phyloP scores from a whole-genome alignment of 805 yeast genomes.

The Brettanomyces naardenensis region DNA sequence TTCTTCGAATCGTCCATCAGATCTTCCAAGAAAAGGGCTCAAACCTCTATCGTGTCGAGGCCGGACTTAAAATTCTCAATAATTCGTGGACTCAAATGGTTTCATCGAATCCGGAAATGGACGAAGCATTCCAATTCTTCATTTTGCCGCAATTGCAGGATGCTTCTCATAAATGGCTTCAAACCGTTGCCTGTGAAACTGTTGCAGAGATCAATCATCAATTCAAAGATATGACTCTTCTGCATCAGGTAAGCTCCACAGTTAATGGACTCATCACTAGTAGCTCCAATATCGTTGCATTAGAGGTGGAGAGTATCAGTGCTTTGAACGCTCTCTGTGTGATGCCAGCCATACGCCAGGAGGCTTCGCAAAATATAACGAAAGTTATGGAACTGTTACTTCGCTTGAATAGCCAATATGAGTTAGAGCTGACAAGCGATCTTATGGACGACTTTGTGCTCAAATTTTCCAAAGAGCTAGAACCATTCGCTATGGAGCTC shows the following conservation, averaged over 20 bases:
- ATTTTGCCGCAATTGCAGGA: constrained; percentile 58
- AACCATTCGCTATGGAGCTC: constrained; percentile 80
- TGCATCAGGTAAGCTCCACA: not conserved
- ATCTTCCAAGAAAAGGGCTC: constrained; percentile 1
- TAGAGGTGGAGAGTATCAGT: constrained; percentile 44
- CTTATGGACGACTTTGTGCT: constrained; percentile 95
- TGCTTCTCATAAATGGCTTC: constrained; percentile 51
- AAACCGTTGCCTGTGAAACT: constrained; percentile 62
- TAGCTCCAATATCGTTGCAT: constrained; percentile 19
- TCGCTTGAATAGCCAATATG: constrained; percentile 63
- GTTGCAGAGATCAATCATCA: constrained; percentile 23
- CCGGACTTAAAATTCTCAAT: constrained; percentile 68
- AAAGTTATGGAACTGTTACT: constrained; percentile 73
- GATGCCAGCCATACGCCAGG: constrained; percentile 41
- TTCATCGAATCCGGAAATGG: not conserved
- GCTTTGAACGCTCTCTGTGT: constrained; percentile 38
- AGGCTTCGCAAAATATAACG: constrained; percentile 54
- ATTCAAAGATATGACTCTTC: not conserved
- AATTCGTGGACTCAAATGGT: constrained; percentile 38
- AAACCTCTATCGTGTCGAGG: constrained; percentile 28
- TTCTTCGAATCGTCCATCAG: not conserved
- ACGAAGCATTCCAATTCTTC: constrained; percentile 18
- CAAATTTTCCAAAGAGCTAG: constrained; percentile 73
- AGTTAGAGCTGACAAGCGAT: constrained; percentile 74
- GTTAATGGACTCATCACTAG: not conserved